Conservation (phyloP, 352 stramenopile genomes). For the Saprolegnia parasitica region DNA sequence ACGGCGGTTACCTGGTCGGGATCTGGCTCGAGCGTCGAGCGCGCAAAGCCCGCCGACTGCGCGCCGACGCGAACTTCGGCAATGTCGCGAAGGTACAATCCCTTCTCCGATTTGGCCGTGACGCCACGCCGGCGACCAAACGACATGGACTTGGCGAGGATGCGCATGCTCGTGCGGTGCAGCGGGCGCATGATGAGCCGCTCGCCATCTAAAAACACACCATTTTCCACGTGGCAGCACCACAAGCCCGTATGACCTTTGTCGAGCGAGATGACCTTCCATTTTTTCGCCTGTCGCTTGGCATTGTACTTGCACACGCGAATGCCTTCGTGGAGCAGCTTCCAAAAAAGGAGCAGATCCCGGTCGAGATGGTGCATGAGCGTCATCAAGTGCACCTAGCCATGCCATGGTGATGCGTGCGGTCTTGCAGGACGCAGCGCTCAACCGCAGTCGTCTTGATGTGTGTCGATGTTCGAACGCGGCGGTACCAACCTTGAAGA, state of each 20-base stretch:
- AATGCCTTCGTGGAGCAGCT: slow-evolving; percentile 21
- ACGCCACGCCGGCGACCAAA: neutral
- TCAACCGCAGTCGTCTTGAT: neutral
- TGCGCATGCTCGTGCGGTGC: neutral
- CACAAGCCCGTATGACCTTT: neutral
- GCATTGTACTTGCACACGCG: slow-evolving; percentile 18
- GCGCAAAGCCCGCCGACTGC: neutral
- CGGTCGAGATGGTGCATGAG: slow-evolving; percentile 22
- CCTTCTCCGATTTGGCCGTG: slow-evolving; percentile 3
- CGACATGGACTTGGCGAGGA: neutral
- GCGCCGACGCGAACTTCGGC: slow-evolving; percentile 1
- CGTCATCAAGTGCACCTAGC: neutral
- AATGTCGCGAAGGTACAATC: slow-evolving; percentile 17
- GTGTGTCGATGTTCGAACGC: neutral
- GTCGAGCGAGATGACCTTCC: slow-evolving; percentile 12
- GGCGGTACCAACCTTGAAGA: neutral
- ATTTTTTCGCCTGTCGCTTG: slow-evolving; percentile 8
- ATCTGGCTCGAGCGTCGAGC: neutral
- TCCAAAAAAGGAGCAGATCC: slow-evolving; percentile 24
- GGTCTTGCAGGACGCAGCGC: too few species aligned
- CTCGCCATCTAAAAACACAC: slow-evolving; percentile 16
- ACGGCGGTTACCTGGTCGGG: neutral
- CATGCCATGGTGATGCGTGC: neutral
- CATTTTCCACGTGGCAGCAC: neutral
- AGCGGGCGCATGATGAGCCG: slow-evolving; percentile 3